phyloP scores from a whole-genome alignment of 495 filamentous ascomycete species.

The Staphylotrichum longicolle region DNA sequence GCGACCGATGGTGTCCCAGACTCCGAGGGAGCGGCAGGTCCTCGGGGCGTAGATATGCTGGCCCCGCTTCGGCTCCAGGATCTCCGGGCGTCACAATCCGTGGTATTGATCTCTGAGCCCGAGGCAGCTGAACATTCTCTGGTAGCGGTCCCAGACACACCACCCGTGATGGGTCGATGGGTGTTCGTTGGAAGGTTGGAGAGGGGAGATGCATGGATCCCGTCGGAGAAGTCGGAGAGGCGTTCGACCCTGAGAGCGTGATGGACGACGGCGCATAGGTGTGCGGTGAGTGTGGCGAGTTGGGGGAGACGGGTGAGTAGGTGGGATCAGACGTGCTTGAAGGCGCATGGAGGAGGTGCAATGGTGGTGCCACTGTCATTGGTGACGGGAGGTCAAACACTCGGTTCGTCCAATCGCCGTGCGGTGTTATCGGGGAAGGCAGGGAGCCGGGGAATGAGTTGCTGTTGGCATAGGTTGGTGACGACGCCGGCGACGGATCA shows the following conservation, averaged over 20 bases:
- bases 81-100: slow-evolving; percentile 37
- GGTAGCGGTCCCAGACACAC: slow-evolving; percentile 53
- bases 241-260: slow-evolving; percentile 37
- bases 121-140: slow-evolving; percentile 47
- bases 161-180: slow-evolving; percentile 49
- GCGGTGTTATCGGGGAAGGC: slow-evolving; percentile 48
- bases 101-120: slow-evolving; percentile 37
- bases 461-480: slow-evolving; percentile 43
- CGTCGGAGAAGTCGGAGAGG: slow-evolving; percentile 32
- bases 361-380: slow-evolving; percentile 34
- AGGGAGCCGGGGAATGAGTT: slow-evolving; percentile 39
- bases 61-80: slow-evolving; percentile 16
- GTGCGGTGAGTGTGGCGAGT: slow-evolving; percentile 29
- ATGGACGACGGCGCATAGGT: slow-evolving; percentile 36
- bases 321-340: slow-evolving; percentile 28
- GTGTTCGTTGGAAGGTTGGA: slow-evolving; percentile 44
- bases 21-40: slow-evolving; percentile 17
- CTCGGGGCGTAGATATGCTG: slow-evolving; percentile 22
- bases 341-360: slow-evolving; percentile 22
- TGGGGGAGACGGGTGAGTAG: slow-evolving; percentile 40
- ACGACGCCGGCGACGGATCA: slow-evolving; percentile 42
- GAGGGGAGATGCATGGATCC: slow-evolving; percentile 32
- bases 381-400: slow-evolving; percentile 43
- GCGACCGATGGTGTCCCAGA: slow-evolving; percentile 22
- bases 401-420: slow-evolving; percentile 42